These are phyloP conservation scores for Tuber indicum DNA, from an alignment of 495 filamentous ascomycete species.

Conservation along the genomic window DNA sequence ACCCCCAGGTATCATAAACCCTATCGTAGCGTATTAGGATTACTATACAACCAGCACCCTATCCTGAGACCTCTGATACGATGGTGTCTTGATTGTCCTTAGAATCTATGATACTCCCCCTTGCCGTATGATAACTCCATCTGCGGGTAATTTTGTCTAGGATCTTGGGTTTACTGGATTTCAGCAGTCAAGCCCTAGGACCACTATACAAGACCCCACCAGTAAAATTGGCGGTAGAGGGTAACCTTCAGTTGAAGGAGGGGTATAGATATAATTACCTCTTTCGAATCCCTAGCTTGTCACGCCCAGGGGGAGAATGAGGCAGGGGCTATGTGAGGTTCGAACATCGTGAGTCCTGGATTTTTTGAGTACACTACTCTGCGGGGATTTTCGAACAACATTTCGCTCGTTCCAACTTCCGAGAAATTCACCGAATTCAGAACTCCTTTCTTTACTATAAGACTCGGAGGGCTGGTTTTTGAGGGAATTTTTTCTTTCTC, in stretches of 20 bases:
- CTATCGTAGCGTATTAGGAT: neutral
- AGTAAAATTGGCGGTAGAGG: neutral
- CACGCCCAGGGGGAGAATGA: neutral
- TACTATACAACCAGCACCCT: neutral
- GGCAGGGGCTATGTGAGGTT: neutral
- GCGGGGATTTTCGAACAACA: too few species aligned
- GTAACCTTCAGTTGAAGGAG: neutral
- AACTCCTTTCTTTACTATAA: neutral
- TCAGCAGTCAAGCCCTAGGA: neutral
- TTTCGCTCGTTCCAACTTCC: neutral
- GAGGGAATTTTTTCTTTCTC: neutral
- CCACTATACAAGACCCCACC: neutral
- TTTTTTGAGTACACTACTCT: neutral
- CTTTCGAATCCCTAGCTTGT: neutral
- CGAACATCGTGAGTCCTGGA: neutral
- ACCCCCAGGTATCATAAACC: neutral
- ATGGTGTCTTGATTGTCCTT: neutral
- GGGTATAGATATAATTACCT: neutral
- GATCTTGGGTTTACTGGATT: neutral
- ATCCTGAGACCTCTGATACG: neutral
- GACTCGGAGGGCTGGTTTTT: neutral
- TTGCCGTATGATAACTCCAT: neutral
- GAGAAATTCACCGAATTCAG: neutral
- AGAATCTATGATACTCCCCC: neutral
- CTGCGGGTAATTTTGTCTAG: neutral